Conservation (phyloP, 129 eudicot species). For the Rutidosis leptorrhynchoides region DNA sequence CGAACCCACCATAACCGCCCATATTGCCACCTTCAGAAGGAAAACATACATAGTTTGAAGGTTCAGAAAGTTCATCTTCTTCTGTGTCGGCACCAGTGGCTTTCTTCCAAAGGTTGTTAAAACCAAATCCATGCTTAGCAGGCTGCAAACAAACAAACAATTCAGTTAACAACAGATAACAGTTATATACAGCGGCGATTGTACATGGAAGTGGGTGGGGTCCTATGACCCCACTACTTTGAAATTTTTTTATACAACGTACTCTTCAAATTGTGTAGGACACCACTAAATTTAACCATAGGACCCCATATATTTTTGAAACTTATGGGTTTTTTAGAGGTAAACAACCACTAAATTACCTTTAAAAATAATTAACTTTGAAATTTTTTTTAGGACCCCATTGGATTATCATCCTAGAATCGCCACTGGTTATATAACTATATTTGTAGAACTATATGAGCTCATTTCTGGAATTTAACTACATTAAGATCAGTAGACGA, state of each 20-base stretch:
- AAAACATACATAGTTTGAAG: slow-evolving; percentile 49
- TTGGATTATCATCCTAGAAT: no score
- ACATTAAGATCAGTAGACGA: not conserved
- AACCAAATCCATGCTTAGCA: slow-evolving; percentile 40
- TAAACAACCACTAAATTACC: no score
- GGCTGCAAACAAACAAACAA: slow-evolving; percentile 36
- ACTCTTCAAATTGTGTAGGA: no score
- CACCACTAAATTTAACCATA: no score
- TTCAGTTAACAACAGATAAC: not conserved
- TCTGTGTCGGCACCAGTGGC: slow-evolving; percentile 33
- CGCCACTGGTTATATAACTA: no score
- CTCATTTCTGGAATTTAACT: not conserved
- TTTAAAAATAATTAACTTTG: no score
- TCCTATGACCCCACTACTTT: no score
- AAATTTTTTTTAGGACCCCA: no score
- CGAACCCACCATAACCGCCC: not conserved
- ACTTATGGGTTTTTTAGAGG: no score
- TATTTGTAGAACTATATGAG: not conserved
- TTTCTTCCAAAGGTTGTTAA: slow-evolving; percentile 34
- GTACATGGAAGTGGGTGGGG: no score
- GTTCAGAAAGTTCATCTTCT: slow-evolving; percentile 51
- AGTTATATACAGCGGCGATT: not conserved
- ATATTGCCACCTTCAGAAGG: slow-evolving; percentile 9
- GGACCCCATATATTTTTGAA: no score
- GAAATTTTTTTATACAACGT: no score